Conservation (phyloP, 2,329 filamentous ascomycete species). For the Colletotrichum siamense region DNA sequence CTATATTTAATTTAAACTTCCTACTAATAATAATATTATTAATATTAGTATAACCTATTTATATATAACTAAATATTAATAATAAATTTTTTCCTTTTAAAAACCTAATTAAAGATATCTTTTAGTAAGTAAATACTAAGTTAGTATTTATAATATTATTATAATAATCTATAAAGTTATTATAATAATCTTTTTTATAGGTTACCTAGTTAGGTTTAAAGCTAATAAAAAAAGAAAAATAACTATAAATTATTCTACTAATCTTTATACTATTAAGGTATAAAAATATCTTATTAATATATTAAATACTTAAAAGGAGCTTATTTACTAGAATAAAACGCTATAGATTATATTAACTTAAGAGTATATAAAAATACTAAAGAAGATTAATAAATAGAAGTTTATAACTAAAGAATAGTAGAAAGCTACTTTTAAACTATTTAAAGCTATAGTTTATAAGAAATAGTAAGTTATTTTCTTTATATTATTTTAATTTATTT, state of each 20-base stretch:
- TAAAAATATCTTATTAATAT: background rate
- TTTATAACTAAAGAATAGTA: too few relatives aligned
- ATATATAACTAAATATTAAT: background rate
- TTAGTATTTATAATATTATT: background rate
- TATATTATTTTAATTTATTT: too few relatives aligned
- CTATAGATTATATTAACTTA: too few relatives aligned
- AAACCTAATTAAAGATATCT: background rate
- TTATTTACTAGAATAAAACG: background rate
- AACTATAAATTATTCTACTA: background rate
- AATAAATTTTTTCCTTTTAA: background rate
- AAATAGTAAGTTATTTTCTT: too few relatives aligned
- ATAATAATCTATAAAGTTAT: background rate
- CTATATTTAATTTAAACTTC: background rate
- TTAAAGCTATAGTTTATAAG: too few relatives aligned
- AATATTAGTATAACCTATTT: background rate
- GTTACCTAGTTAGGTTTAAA: background rate
- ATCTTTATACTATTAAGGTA: background rate
- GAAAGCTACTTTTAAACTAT: too few relatives aligned
- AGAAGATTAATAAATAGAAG: too few relatives aligned
- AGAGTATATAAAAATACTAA: too few relatives aligned
- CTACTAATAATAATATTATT: background rate
- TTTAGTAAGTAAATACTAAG: background rate
- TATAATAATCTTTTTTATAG: background rate
- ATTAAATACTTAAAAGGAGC: background rate
- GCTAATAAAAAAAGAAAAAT: background rate